These are phyloP conservation scores for Ganoderma lingzhi DNA, from an alignment of 1,284 basidiomycete genomes.

Conservation along the genomic window DNA sequence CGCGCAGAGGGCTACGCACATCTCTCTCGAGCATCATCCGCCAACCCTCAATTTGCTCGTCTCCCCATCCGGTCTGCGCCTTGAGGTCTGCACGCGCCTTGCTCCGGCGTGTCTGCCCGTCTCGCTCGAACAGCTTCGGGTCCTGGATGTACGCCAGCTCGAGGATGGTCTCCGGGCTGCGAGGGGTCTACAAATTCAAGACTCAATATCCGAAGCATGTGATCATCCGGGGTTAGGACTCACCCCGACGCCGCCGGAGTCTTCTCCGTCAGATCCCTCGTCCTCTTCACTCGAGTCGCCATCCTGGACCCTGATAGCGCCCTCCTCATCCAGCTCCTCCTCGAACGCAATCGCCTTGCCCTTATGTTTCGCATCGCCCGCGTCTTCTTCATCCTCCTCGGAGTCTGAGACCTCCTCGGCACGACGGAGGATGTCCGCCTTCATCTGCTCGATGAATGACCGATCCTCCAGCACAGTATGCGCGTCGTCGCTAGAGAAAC, in stretches of 20 bases:
- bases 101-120: conserved; percentile 72
- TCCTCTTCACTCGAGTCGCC: conserved; percentile 66
- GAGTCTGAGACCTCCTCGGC: conserved; percentile 74
- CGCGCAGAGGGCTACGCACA: conserved; percentile 52
- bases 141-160: conserved; percentile 81
- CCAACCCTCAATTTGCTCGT: conserved; percentile 92
- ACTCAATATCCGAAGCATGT: conserved; percentile 1
- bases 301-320: conserved; percentile 60
- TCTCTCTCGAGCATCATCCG: conserved; percentile 85
- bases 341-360: conserved; percentile 52
- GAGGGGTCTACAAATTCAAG: conserved; percentile 32
- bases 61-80: conserved; percentile 71
- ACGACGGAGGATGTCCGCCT: conserved; percentile 81
- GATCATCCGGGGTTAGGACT: conserved; percentile 14
- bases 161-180: conserved; percentile 66
- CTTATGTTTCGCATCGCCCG: conserved; percentile 26
- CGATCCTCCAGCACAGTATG: conserved; percentile 59
- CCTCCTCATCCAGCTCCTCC: conserved; percentile 55
- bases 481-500: conserved; percentile 51
- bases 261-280: conserved; percentile 54
- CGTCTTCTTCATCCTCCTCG: conserved; percentile 65
- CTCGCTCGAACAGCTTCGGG: conserved; percentile 79
- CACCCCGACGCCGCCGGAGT: conserved; percentile 39
- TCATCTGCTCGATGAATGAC: conserved; percentile 76
- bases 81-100: conserved; percentile 71